Evolutionary conservation across 768 basidiomycete species (phyloP).

Genomic region (Suillus bovinus): DNA sequence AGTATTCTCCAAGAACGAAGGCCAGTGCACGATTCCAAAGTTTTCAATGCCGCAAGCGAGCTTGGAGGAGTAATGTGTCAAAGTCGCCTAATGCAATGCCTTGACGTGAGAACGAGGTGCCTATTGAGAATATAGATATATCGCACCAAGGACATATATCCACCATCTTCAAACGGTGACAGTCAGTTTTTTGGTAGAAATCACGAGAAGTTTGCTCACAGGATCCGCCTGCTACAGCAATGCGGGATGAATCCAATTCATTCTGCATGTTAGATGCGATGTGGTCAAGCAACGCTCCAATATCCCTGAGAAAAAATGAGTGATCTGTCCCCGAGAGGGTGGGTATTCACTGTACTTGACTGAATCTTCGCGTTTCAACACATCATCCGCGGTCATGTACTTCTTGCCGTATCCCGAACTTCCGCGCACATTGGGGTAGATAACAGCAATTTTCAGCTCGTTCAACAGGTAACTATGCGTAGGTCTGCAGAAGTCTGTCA

Average conservation of each 20-base stretch:
- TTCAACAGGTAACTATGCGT: conserved; percentile 44
- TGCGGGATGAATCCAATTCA: conserved; percentile 36
- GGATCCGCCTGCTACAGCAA: conserved; percentile 44
- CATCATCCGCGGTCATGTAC: conserved; percentile 41
- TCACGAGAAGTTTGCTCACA: conserved; percentile 26
- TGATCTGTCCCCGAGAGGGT: background rate
- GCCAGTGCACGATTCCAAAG: conserved; percentile 41
- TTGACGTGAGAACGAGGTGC: background rate
- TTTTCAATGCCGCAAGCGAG: conserved; percentile 42
- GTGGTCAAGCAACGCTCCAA: conserved; percentile 38
- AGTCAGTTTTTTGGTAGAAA: conserved; percentile 1
- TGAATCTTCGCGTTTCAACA: conserved; percentile 44
- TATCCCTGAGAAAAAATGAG: conserved; percentile 31
- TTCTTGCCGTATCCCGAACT: conserved; percentile 43
- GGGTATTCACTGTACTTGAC: conserved; percentile 34
- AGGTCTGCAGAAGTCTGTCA: conserved; percentile 17
- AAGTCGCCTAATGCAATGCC: conserved; percentile 32
- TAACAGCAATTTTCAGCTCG: conserved; percentile 40
- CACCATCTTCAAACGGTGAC: conserved; percentile 31
- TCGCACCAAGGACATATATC: conserved; percentile 42
- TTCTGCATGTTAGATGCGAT: conserved; percentile 32
- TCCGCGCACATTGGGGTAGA: conserved; percentile 45
- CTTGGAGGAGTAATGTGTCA: conserved; percentile 42
- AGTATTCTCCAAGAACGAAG: conserved; percentile 44
- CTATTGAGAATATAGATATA: background rate